Evolutionary conservation across 768 basidiomycete species (phyloP).

Genomic region (Glaciozyma antarctica): DNA sequence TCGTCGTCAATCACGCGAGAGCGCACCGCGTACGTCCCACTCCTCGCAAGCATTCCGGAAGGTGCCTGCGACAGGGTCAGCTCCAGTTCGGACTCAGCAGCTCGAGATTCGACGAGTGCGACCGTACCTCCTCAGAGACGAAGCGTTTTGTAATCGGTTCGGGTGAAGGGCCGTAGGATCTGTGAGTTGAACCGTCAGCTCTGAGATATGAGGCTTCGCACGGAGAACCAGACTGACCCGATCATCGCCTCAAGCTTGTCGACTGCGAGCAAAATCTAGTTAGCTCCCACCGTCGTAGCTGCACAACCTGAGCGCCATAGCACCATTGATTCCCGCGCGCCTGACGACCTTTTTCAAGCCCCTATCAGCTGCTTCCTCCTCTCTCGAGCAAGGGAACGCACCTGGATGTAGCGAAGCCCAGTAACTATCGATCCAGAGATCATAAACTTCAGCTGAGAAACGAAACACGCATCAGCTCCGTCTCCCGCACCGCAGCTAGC

Average conservation of each 20-base stretch:
- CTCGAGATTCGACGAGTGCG: too few species aligned
- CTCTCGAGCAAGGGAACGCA: not conserved
- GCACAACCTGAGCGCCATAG: conserved; percentile 10
- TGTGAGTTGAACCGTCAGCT: too few species aligned
- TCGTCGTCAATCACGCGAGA: conserved; percentile 87
- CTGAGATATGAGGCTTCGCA: too few species aligned
- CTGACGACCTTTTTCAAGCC: conserved; percentile 66
- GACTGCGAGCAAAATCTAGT: conserved; percentile 46
- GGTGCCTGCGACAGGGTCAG: conserved; percentile 36
- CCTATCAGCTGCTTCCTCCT: conserved; percentile 42
- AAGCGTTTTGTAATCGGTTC: conserved; percentile 67
- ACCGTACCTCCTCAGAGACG: conserved; percentile 50
- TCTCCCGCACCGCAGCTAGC: conserved; percentile 49
- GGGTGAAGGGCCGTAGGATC: conserved; percentile 69
- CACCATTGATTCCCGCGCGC: conserved; percentile 63
- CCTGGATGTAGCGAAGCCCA: conserved; percentile 54
- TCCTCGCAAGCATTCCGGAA: conserved; percentile 73
- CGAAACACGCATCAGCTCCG: too few species aligned
- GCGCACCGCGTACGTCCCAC: conserved; percentile 63
- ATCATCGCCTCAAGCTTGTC: conserved; percentile 92
- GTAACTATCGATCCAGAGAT: conserved; percentile 47
- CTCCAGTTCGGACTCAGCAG: not conserved
- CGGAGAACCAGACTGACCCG: conserved; percentile 41
- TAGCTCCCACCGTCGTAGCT: not conserved
- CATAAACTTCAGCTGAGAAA: too few species aligned